Base-by-base conservation (phyloP, 345 rosid species). In the Crucihimalaya himalaica region DNA sequence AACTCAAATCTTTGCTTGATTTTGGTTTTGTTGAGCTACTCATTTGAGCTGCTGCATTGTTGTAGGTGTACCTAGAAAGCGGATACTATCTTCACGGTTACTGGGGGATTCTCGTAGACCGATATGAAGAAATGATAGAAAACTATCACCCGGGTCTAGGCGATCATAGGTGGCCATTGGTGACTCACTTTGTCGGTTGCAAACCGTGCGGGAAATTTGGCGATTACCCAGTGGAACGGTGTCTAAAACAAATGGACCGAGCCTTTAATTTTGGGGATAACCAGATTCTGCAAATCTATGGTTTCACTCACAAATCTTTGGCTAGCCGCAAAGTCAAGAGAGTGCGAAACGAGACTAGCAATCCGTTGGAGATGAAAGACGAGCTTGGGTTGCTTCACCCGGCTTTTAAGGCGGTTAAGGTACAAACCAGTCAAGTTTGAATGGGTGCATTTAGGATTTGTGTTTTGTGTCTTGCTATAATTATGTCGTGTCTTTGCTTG, bases 121-220 rank as follows among this genome's bases (percentile, higher is more conserved):
- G 79, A 29, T 86, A 85, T 3, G 96, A 90, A 80, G 88, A 86
- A 60, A 88, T 85, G 93, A 85, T 86, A 19, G 87, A 84, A 71
- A 88, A 88, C 46, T 84, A 88, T 63, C 91, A 75, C 25, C 88
- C 89, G 0, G 93, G 89, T 21, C 69, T 86, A 28, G 93, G 93
- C 8, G 96, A 88, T 68, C 87, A 83, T 43, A 78, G 96, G 6
- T 90, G 93, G 96, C 96, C 96, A 10, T 81, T 89, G 65, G 96
- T 89, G 18, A 89, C 96, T 73, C 93, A 89, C 80, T 89, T 89
- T 63, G 91, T 88, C 78, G 96, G 96, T 56, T 89, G 96, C 84
- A 87, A 89, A 78, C 96, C 90, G 0, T 89, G 96, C 39, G 91
- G 87, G 32, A 87, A 86, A 58, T 81, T 87, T 18, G 86, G 88